These are phyloP conservation scores for Ophiostoma perfectum DNA, from an alignment of 2,329 filamentous ascomycete species.

Conservation along the genomic window DNA sequence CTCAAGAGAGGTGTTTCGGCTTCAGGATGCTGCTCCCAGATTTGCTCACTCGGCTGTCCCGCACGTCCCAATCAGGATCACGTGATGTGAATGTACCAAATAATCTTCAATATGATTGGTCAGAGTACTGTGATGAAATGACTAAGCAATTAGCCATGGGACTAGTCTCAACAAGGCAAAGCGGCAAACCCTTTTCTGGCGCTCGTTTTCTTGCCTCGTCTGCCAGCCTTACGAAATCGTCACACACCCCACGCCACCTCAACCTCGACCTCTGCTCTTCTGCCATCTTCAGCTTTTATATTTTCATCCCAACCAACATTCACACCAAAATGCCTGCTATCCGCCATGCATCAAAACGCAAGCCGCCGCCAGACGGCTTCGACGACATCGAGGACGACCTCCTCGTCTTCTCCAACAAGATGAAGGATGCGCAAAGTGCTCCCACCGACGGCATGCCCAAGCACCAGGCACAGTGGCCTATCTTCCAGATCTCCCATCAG, in stretches of 20 bases:
- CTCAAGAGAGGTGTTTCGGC: slow-evolving; percentile 12
- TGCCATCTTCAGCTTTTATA: background rate
- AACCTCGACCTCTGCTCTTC: background rate
- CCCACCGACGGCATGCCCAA: slow-evolving; percentile 73
- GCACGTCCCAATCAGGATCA: slow-evolving; percentile 9
- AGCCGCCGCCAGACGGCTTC: slow-evolving; percentile 80
- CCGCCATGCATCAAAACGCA: slow-evolving; percentile 68
- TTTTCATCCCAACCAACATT: background rate
- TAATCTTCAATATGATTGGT: slow-evolving; percentile 18
- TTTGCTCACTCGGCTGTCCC: slow-evolving; percentile 14
- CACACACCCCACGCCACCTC: background rate
- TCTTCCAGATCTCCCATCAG: slow-evolving; percentile 96
- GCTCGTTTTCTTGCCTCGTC: background rate
- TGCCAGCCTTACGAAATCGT: background rate
- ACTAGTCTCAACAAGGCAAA: background rate
- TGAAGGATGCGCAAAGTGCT: slow-evolving; percentile 92
- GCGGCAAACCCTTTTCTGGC: background rate
- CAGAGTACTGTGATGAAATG: background rate
- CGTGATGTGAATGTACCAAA: slow-evolving; percentile 9
- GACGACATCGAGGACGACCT: slow-evolving; percentile 83
- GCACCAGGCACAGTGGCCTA: slow-evolving; percentile 91
- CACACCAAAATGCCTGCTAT: slow-evolving; percentile 63
- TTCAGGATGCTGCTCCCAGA: slow-evolving; percentile 13
- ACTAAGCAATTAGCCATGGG: background rate
- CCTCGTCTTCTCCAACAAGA: slow-evolving; percentile 80